These are phyloP conservation scores for grape (Vitis vinifera) DNA, from an alignment of 164 flowering plant genomes.

Conservation along the genomic window ASM3070453v1 NC_081818.1:18874501-18875000, in stretches of 20 bases:
- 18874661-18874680: slow-evolving; percentile 61
- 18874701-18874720: slow-evolving; percentile 66
- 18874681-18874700: slow-evolving; percentile 57
- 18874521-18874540: slow-evolving; percentile 87
- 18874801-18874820: too few relatives aligned
- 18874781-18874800: too few relatives aligned
- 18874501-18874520: slow-evolving; percentile 79
- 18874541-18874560: slow-evolving; percentile 57
- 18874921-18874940: too few relatives aligned
- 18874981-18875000: too few relatives aligned
- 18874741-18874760: slow-evolving; percentile 87
- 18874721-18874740: slow-evolving; percentile 54
- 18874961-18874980: too few relatives aligned
- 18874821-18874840: too few relatives aligned
- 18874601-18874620: slow-evolving; percentile 83
- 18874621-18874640: slow-evolving; percentile 91
- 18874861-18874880: too few relatives aligned
- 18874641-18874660: slow-evolving; percentile 95
- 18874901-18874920: too few relatives aligned
- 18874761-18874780: slow-evolving; percentile 62
- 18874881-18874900: too few relatives aligned
- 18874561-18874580: slow-evolving; percentile 62
- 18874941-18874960: too few relatives aligned
- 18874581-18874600: slow-evolving; percentile 58
- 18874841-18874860: too few relatives aligned